phyloP scores from a whole-genome alignment of 1,284 basidiomycete genomes.

The Moesziomyces antarcticus region DNA sequence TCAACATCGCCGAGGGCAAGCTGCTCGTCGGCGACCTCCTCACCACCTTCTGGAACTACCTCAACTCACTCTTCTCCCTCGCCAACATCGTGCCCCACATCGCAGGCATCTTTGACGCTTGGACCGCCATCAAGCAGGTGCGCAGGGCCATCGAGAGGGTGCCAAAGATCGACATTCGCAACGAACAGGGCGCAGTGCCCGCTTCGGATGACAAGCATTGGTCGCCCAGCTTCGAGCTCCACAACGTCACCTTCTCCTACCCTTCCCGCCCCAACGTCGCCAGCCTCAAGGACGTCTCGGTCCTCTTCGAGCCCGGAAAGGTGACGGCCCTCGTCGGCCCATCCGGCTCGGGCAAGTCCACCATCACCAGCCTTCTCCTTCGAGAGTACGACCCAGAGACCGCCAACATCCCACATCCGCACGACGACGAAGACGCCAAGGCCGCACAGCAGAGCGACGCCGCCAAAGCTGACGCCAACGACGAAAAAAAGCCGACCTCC shows the following conservation, averaged over 20 bases:
- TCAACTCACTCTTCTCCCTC: conserved; percentile 63
- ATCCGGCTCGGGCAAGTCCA: conserved; percentile 68
- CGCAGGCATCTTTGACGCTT: conserved; percentile 56
- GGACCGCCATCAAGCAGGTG: conserved; percentile 52
- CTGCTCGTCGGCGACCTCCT: conserved; percentile 49
- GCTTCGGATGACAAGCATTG: conserved; percentile 12
- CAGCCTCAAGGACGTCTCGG: conserved; percentile 54
- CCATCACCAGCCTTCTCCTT: conserved; percentile 68
- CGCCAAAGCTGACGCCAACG: background rate
- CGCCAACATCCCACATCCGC: conserved; percentile 49
- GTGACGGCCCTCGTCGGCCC: conserved; percentile 68
- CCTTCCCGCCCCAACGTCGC: conserved; percentile 54
- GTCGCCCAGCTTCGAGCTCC: conserved; percentile 54
- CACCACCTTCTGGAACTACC: conserved; percentile 63
- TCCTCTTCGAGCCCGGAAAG: conserved; percentile 56
- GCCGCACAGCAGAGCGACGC: conserved; percentile 14
- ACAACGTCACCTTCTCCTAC: conserved; percentile 63
- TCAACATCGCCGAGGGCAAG: conserved; percentile 49
- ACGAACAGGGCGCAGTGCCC: conserved; percentile 40
- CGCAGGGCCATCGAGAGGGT: conserved; percentile 59
- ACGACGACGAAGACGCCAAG: conserved; percentile 27
- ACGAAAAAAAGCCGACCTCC: conserved; percentile 2
- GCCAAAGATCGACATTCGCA: conserved; percentile 63
- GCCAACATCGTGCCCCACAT: conserved; percentile 64
- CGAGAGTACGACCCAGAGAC: conserved; percentile 69